Base-by-base conservation (phyloP, 441 rosid species). In the Bocquillonia castaneifolia region DNA sequence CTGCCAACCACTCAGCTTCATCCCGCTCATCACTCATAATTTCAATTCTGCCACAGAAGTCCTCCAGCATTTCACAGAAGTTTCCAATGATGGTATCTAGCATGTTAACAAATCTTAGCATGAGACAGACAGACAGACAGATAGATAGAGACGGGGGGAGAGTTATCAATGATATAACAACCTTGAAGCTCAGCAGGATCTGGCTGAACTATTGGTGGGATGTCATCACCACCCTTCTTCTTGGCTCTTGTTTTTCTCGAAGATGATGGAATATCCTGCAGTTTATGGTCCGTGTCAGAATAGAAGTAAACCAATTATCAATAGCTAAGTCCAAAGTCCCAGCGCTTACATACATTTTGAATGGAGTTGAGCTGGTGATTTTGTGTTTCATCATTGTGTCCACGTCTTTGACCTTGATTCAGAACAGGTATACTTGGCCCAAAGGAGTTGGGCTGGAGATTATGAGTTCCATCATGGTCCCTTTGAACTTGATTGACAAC, bases 21-120 rank as follows among this genome's bases (percentile, higher is more conserved):
- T 86, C 93, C 78, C 83, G 85, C 45, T 92, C 99, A 81, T 95
- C 98, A 79, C 79, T 76, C 61, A 79, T 76, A 77, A 88, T 72
- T 81, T 88, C 97, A 81, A 93, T 90, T 88, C 82, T 86, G 74
- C 83, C 74, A 72, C 92, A 90, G 69, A 95, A 83, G 69, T 88
- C 98, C 77, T 92, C 98, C 74, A 90, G 72, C 80, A 82, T 72
- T 77, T 89, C 93, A 78, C 84, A 79, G 79, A 95, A 92, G 79
- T 76, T 82, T 73, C 82, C 75, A 75, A 92, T 67, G 17, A 76
- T 76, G 69, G 86, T 84, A 83, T 95, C 99, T 95, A 76, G 59
- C 50, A 69, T 10, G 45, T 5, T n/a, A 42, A 67, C 39, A 72
- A 74, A 52, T 54, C 65, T 75, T 71, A 69, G 59, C 61, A 62